Percentiles rank a stretch among this genome's conserved stretches.
Conservation (phyloP, 108 stramenopile genomes). For the Schizochytrium sp. region DNA sequence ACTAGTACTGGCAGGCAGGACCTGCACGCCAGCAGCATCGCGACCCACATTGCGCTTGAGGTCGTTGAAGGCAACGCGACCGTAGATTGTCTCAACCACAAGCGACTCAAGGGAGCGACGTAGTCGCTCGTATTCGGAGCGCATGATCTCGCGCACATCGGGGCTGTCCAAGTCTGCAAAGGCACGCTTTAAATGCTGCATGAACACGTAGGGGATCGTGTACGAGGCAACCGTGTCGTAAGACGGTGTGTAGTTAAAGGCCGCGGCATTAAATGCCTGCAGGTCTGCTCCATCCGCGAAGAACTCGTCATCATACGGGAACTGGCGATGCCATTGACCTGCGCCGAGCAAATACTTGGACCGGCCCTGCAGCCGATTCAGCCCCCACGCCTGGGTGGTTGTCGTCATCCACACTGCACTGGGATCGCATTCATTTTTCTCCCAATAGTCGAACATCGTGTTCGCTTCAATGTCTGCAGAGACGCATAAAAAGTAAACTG, state of each 20-base stretch:
- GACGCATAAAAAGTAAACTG: constrained; percentile 21
- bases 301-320: constrained; percentile 40
- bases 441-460: constrained; percentile 28
- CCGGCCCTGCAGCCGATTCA: constrained; percentile 11
- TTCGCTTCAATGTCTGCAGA: constrained; percentile 39
- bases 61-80: constrained; percentile 42
- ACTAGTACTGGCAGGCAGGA: constrained; percentile 19
- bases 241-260: constrained; percentile 37
- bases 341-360: constrained; percentile 44
- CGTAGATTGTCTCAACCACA: constrained; percentile 48
- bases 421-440: constrained; percentile 37
- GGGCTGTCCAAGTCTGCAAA: constrained; percentile 33
- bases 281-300: constrained; percentile 41
- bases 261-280: neutral
- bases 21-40: constrained; percentile 49
- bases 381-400: constrained; percentile 45
- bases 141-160: constrained; percentile 13
- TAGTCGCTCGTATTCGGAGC: constrained; percentile 35
- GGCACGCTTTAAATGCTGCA: constrained; percentile 18
- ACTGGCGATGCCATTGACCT: constrained; percentile 46
- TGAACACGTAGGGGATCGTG: constrained; percentile 41
- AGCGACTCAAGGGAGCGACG: constrained; percentile 38
- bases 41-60: constrained; percentile 49
- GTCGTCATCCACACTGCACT: constrained; percentile 37
- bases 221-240: constrained; percentile 6